These are phyloP conservation scores for Eucalyptus regnans DNA, from an alignment of 345 rosid species.

Conservation along the genomic window DNA sequence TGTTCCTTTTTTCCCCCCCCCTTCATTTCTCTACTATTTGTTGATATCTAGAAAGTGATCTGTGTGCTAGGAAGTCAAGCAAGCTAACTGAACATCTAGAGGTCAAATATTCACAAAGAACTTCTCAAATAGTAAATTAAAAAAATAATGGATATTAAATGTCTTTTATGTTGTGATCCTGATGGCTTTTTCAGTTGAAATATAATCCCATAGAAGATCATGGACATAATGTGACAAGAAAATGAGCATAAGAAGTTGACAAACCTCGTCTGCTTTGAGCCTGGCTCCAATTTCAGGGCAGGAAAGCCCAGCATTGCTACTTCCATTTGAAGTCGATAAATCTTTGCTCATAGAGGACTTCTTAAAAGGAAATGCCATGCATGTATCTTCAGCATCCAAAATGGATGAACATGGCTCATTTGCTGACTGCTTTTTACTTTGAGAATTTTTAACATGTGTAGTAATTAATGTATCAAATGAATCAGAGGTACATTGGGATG, in stretches of 20 bases:
- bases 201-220: background rate
- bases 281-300: constrained; percentile 10
- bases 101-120: background rate
- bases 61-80: background rate
- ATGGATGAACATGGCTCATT: constrained; percentile 45
- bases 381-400: constrained; percentile 89
- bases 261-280: background rate
- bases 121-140: background rate
- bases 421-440: constrained; percentile 12
- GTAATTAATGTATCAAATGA: constrained; percentile 66
- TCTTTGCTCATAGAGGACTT: constrained; percentile 27
- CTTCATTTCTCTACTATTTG: background rate
- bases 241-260: background rate
- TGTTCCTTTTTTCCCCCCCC: background rate
- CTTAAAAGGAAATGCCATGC: constrained; percentile 71
- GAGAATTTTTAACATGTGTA: constrained; percentile 23
- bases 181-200: background rate
- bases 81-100: background rate
- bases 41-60: background rate
- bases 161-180: background rate
- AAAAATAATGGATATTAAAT: background rate
- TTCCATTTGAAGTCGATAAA: constrained; percentile 8
- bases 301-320: constrained; percentile 3
- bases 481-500: constrained; percentile 49
- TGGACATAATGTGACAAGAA: background rate